Base-by-base conservation (phyloP, 352 stramenopile species). In the Globisporangium paroecandrum region DNA sequence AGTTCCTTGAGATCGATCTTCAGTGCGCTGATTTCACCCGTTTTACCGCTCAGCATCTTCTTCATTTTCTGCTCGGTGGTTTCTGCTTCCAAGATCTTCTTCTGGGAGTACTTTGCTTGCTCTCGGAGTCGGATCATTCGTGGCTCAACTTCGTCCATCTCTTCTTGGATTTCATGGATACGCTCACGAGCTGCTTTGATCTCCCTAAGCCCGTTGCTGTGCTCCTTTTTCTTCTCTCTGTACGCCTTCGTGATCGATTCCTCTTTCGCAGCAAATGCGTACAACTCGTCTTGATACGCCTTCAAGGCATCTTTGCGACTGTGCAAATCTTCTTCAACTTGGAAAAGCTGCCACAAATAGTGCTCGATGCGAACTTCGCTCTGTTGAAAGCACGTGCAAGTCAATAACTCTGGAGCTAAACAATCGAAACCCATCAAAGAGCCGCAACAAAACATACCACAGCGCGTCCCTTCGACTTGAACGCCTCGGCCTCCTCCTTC, bases 291-390 rank as follows among this genome's bases (percentile, higher is more conserved):
- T 63, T 92, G 75, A 20, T 80, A 73, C 0, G 76, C 58, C 22
- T 81, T 79, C 12, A 97, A 77, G 3, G 80, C 70, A 27, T 94
- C 92, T 68, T 97, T 90, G 47, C 93, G 85, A 29, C 89, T 73
- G 22, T 90, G 79, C 3, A 97, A 79, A 49, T 98, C 91, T 15
- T 92, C 81, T 65, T 99, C 81, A 24, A 98, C 87, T 72, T 99
- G 95, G 58, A 94, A 98, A 24, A 99, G 81, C 67, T 98, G 91
- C 97, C 96, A 99, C 46, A 99, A 77, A 64, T 98, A 99, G 70
- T 97, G 94, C 66, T 99, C 90, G 0, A 91, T 88, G 32, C 94
- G 84, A 4, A 98, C 65, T 22, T 85, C 64, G 70, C 81, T 81
- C 85, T 93, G 64, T 29, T 22, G 20, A 38, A 29, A 22, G 3